A percentile compares a stretch with the other conserved stretches of the same genome.
Evolutionary conservation across 2,329 filamentous ascomycete genomes (phyloP).

Genomic region (Balansia obtecta): DNA sequence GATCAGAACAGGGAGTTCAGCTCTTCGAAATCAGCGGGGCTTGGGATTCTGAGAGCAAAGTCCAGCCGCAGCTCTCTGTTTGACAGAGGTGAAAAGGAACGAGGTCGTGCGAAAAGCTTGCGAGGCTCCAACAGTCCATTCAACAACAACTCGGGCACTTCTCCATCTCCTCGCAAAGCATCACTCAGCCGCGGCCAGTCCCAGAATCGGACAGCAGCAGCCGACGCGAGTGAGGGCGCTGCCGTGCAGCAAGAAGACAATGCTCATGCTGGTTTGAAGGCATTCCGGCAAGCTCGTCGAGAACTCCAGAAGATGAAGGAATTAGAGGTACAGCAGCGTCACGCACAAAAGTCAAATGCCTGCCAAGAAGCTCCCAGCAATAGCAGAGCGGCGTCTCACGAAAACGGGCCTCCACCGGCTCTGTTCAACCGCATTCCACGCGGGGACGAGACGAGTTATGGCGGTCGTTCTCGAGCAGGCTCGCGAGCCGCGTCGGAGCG

Average conservation of each 20-base stretch:
- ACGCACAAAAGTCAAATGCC: conserved; percentile 12
- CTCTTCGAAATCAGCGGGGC: conserved; percentile 36
- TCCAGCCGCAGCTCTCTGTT: conserved; percentile 55
- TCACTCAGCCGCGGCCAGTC: conserved; percentile 8
- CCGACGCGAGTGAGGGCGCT: not conserved
- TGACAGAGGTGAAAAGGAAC: conserved; percentile 28
- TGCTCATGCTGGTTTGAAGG: conserved; percentile 38
- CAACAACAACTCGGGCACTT: conserved; percentile 26
- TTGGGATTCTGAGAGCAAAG: conserved; percentile 54
- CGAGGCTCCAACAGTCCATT: conserved; percentile 48
- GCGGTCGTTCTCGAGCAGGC: conserved; percentile 15
- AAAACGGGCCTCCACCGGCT: conserved; percentile 31
- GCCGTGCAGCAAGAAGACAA: conserved; percentile 25
- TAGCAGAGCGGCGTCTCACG: conserved; percentile 28
- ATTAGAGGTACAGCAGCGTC: conserved; percentile 32
- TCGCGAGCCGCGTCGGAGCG: conserved; percentile 29
- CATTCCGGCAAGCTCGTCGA: conserved; percentile 44
- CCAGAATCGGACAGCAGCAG: not conserved
- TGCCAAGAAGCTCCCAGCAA: conserved; percentile 13
- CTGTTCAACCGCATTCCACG: conserved; percentile 32
- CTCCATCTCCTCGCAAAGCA: conserved; percentile 26
- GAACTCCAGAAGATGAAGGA: conserved; percentile 46
- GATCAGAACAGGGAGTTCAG: conserved; percentile 21
- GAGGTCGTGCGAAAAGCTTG: conserved; percentile 39
- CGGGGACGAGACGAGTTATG: conserved; percentile 25